These are phyloP conservation scores for Phytophthora pinifolia DNA, from an alignment of 352 stramenopile species.

Conservation along the genomic window DNA sequence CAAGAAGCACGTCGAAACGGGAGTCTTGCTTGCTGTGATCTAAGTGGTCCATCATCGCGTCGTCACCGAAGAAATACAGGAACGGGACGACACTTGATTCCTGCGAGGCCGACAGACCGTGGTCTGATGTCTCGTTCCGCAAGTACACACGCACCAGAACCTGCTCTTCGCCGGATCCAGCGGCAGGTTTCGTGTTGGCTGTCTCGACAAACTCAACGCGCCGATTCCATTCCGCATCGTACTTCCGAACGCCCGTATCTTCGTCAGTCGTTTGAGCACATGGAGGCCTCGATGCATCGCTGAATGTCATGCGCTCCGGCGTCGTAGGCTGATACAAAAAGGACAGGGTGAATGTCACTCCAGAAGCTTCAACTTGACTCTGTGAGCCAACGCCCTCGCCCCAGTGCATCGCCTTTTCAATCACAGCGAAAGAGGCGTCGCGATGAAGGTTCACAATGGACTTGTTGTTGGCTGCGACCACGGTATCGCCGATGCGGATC, in stretches of 20 bases:
- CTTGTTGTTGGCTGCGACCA: constrained; percentile 74
- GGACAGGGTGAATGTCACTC: constrained; percentile 56
- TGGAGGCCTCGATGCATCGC: constrained; percentile 24
- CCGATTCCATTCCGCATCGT: constrained; percentile 84
- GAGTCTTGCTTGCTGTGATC: constrained; percentile 87
- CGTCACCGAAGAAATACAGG: constrained; percentile 88
- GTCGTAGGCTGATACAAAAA: constrained; percentile 64
- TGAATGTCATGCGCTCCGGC: constrained; percentile 30
- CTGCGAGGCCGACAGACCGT: constrained; percentile 72
- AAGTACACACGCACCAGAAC: constrained; percentile 77
- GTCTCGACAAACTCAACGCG: constrained; percentile 78
- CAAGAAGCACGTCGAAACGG: constrained; percentile 73
- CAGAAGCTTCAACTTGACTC: constrained; percentile 15
- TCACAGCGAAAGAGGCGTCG: constrained; percentile 76
- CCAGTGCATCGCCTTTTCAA: constrained; percentile 57
- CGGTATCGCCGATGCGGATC: constrained; percentile 75
- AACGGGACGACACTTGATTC: constrained; percentile 87
- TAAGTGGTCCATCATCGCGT: constrained; percentile 85
- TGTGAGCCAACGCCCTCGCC: constrained; percentile 22
- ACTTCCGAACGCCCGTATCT: constrained; percentile 37
- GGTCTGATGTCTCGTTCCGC: constrained; percentile 71
- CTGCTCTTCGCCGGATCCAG: constrained; percentile 29
- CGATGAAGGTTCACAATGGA: constrained; percentile 84
- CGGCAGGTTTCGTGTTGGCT: constrained; percentile 24
- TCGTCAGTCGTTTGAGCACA: constrained; percentile 29